Conservation (phyloP, 1,139 yeast species). For the Protomyces inouyei region DNA sequence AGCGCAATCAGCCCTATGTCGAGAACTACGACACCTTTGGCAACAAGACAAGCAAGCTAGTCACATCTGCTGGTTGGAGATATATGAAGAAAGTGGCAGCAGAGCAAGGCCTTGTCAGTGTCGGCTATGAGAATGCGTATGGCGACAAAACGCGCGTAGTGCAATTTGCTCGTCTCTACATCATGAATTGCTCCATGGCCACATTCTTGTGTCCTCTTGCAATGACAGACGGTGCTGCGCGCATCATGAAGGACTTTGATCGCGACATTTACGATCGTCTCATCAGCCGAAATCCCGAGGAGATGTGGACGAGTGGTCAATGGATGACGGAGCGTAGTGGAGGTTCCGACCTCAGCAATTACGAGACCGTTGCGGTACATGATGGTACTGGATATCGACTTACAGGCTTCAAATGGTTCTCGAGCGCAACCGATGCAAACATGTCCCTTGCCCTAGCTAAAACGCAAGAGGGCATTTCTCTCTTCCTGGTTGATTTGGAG, state of each 20-base stretch:
- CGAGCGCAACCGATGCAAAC: constrained; percentile 39
- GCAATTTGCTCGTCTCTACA: constrained; percentile 36
- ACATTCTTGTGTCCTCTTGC: constrained; percentile 39
- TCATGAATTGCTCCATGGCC: constrained; percentile 39
- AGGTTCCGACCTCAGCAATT: constrained; percentile 38
- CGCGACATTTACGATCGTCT: constrained; percentile 34
- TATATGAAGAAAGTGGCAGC: constrained; percentile 36
- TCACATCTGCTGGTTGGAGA: constrained; percentile 39
- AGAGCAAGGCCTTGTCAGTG: constrained; percentile 36
- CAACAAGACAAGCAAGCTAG: constrained; percentile 34
- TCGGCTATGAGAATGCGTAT: constrained; percentile 36
- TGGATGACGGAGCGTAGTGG: constrained; percentile 42
- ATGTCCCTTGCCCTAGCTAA: constrained; percentile 38
- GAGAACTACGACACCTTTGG: constrained; percentile 39
- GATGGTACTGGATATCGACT: constrained; percentile 32
- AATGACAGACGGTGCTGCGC: constrained; percentile 41
- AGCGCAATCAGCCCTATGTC: constrained; percentile 36
- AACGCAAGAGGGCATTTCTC: constrained; percentile 34
- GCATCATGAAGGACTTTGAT: constrained; percentile 35
- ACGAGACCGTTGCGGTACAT: constrained; percentile 36
- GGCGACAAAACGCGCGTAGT: constrained; percentile 35
- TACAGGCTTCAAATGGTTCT: constrained; percentile 40
- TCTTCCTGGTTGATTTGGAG: constrained; percentile 37
- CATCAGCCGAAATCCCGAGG: constrained; percentile 34
- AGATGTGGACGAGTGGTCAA: constrained; percentile 40